Conservation (phyloP, 1,284 basidiomycete species). For the Sanghuangporus weigelae region DNA sequence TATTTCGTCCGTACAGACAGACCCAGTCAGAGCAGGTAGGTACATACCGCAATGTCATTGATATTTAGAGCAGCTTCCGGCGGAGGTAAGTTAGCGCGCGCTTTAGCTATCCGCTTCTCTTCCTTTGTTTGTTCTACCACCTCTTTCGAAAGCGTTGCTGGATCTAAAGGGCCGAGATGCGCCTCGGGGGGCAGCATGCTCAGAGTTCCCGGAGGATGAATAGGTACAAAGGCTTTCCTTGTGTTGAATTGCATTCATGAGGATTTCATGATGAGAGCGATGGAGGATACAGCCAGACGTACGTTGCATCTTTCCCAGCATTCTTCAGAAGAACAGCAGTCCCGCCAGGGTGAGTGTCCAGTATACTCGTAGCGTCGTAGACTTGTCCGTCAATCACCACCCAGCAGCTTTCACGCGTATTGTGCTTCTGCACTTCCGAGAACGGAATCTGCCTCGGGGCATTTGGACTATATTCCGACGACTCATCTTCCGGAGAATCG, state of each 20-base stretch:
- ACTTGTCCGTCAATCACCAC: conserved; percentile 41
- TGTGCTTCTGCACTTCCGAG: conserved; percentile 49
- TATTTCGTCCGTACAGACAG: not conserved
- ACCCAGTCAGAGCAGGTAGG: not conserved
- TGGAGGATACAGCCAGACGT: conserved; percentile 20
- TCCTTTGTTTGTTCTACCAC: conserved; percentile 33
- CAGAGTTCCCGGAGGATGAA: conserved; percentile 31
- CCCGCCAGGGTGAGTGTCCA: conserved; percentile 47
- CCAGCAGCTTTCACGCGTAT: conserved; percentile 42
- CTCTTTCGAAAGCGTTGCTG: conserved; percentile 33
- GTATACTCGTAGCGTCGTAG: conserved; percentile 39
- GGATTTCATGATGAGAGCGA: conserved; percentile 2
- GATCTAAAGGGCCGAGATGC: conserved; percentile 43
- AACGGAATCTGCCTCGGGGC: conserved; percentile 30
- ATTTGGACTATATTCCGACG: conserved; percentile 2
- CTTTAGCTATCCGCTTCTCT: conserved; percentile 36
- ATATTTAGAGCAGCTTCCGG: conserved; percentile 40
- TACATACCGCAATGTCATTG: conserved; percentile 37
- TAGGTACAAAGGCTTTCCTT: conserved; percentile 34
- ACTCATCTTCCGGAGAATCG: not conserved
- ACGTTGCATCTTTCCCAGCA: conserved; percentile 53
- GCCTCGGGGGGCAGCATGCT: conserved; percentile 27
- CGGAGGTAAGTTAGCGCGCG: conserved; percentile 35
- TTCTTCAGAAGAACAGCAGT: conserved; percentile 42
- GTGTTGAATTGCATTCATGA: not conserved